These are phyloP conservation scores for Tetrapisispora iriomotensis DNA, from an alignment of 805 yeast species.

Conservation along the genomic window DNA sequence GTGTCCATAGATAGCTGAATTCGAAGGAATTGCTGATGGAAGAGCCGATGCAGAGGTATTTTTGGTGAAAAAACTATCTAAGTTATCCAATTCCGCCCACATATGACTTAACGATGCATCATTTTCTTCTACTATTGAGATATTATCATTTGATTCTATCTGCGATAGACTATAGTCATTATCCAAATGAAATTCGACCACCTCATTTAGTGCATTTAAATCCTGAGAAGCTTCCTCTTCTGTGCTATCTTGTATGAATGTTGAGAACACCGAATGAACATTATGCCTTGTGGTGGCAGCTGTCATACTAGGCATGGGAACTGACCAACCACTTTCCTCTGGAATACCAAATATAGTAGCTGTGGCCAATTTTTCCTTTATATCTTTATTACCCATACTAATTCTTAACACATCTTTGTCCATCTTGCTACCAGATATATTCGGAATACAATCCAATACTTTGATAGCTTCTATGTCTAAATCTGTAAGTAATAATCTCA, in stretches of 20 bases:
- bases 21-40: slow-evolving; percentile 16
- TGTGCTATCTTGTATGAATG: slow-evolving; percentile 43
- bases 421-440: slow-evolving; percentile 81
- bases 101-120: slow-evolving; percentile 77
- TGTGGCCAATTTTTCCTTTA: slow-evolving; percentile 74
- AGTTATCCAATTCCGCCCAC: slow-evolving; percentile 86
- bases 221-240: slow-evolving; percentile 15
- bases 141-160: slow-evolving; percentile 22
- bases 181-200: slow-evolving; percentile 28
- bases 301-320: slow-evolving; percentile 88
- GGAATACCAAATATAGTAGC: slow-evolving; percentile 93
- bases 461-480: slow-evolving; percentile 82
- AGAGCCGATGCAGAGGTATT: slow-evolving; percentile 24
- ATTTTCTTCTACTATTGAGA: slow-evolving; percentile 41
- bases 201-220: slow-evolving; percentile 13
- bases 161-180: slow-evolving; percentile 23
- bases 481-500: slow-evolving; percentile 71
- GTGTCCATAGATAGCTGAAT: slow-evolving; percentile 14
- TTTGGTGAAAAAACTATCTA: slow-evolving; percentile 80
- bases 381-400: slow-evolving; percentile 75
- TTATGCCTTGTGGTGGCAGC: slow-evolving; percentile 85
- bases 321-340: slow-evolving; percentile 86
- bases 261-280: slow-evolving; percentile 89
- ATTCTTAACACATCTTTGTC: slow-evolving; percentile 88
- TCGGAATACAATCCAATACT: slow-evolving; percentile 75